These are phyloP conservation scores for Tricholoma flavovirens DNA, from an alignment of 768 basidiomycete genomes.

Conservation along the genomic window DNA sequence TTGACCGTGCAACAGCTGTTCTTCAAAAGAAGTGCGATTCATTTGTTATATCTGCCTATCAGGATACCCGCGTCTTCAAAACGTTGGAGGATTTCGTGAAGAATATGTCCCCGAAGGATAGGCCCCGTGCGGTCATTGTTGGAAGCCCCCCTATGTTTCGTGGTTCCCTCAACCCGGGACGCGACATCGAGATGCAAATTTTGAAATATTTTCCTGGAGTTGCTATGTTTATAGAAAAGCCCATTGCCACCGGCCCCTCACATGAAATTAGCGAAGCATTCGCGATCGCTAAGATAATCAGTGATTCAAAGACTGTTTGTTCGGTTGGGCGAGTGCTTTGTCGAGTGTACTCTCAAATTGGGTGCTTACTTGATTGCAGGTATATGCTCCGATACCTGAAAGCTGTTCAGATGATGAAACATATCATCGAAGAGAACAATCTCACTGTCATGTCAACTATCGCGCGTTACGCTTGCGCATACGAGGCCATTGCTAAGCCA, in stretches of 20 bases:
- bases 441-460: slow-evolving; percentile 95
- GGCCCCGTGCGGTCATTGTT: slow-evolving; percentile 79
- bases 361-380: slow-evolving; percentile 29
- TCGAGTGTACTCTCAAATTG: background rate
- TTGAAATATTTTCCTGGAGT: slow-evolving; percentile 84
- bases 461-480: slow-evolving; percentile 90
- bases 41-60: slow-evolving; percentile 91
- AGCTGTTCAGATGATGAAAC: slow-evolving; percentile 95
- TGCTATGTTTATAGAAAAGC: slow-evolving; percentile 91
- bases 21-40: slow-evolving; percentile 89
- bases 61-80: slow-evolving; percentile 79
- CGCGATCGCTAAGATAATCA: slow-evolving; percentile 65
- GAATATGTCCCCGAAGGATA: slow-evolving; percentile 55
- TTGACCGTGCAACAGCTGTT: slow-evolving; percentile 72
- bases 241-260: slow-evolving; percentile 75
- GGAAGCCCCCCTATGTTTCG: slow-evolving; percentile 94
- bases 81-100: slow-evolving; percentile 82
- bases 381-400: slow-evolving; percentile 94
- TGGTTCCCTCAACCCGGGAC: slow-evolving; percentile 66
- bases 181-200: slow-evolving; percentile 85
- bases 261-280: slow-evolving; percentile 65
- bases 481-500: slow-evolving; percentile 69
- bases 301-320: slow-evolving; percentile 67
- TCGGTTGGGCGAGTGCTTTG: slow-evolving; percentile 71
- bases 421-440: slow-evolving; percentile 90